These are phyloP conservation scores for Cicer pinnatifidum DNA, from an alignment of 306 rosid species.

Conservation along the genomic window DNA sequence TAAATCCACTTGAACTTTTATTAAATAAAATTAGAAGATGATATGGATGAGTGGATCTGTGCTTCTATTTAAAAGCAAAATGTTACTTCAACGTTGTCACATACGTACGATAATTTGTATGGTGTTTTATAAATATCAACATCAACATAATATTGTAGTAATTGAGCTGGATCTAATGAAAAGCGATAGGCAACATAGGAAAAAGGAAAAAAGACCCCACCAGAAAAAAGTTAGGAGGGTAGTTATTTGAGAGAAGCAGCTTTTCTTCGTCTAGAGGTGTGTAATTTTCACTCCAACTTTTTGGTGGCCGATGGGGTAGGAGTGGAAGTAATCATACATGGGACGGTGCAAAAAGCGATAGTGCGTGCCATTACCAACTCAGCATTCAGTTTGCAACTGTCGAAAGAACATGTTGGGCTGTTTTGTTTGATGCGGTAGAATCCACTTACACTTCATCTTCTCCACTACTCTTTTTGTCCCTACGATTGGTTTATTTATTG, in stretches of 20 bases:
- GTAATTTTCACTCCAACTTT: slow-evolving; percentile 46
- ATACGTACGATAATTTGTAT: background rate
- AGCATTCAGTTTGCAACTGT: slow-evolving; percentile 54
- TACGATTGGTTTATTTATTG: background rate
- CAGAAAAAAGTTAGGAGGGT: slow-evolving; percentile 20
- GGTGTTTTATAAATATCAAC: background rate
- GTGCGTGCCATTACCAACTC: slow-evolving; percentile 47
- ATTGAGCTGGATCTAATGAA: slow-evolving; percentile 7
- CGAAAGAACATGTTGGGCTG: slow-evolving; percentile 52
- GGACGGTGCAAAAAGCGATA: slow-evolving; percentile 54
- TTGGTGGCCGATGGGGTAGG: slow-evolving; percentile 16
- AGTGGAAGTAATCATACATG: slow-evolving; percentile 58
- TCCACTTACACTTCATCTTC: background rate
- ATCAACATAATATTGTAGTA: slow-evolving; percentile 11
- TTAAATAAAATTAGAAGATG: background rate
- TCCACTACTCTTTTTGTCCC: background rate
- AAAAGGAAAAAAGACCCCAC: slow-evolving; percentile 21
- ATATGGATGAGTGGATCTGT: slow-evolving; percentile 6
- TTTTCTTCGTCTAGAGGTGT: slow-evolving; percentile 35
- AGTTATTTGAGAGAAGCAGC: slow-evolving; percentile 41
- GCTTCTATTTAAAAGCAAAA: background rate
- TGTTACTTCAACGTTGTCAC: background rate
- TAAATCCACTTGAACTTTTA: too few species aligned
- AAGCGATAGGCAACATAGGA: slow-evolving; percentile 41
- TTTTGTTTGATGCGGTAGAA: slow-evolving; percentile 42